A percentile compares a stretch with the other conserved stretches of the same genome.
phyloP scores from a whole-genome alignment of 768 basidiomycete species.

The Lactarius indigo region DNA sequence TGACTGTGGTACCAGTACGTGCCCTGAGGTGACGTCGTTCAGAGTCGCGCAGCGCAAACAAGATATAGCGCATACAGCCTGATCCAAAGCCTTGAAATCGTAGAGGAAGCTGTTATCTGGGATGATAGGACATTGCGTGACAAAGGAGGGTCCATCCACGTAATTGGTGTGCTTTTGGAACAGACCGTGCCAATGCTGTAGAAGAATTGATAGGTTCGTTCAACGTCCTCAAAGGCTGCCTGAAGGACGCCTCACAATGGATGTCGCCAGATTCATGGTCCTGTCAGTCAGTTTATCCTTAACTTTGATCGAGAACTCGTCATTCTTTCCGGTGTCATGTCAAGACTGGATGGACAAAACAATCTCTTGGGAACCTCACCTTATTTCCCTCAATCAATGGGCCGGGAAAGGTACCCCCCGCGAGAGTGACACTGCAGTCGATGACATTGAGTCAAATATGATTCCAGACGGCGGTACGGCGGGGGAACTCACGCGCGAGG shows the following conservation, averaged over 20 bases:
- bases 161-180: slow-evolving; percentile 24
- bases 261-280: slow-evolving; percentile 9
- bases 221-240: neutral
- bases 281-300: neutral
- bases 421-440: neutral
- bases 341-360: neutral
- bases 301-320: neutral
- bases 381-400: neutral
- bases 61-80: slow-evolving; percentile 28
- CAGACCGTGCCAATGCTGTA: slow-evolving; percentile 28
- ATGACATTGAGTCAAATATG: neutral
- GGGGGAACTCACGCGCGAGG: neutral
- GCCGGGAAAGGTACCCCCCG: slow-evolving; percentile 1
- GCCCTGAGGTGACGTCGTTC: slow-evolving; percentile 8
- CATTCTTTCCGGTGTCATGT: neutral
- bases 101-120: slow-evolving; percentile 40
- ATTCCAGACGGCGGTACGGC: neutral
- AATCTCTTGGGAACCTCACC: neutral
- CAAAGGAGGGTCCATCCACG: slow-evolving; percentile 29
- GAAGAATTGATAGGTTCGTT: no score
- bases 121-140: slow-evolving; percentile 42
- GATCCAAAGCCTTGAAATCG: slow-evolving; percentile 34
- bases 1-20: slow-evolving; percentile 46
- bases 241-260: neutral
- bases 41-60: neutral